Conservation (phyloP, 148 eudicot species). For the Talinum fruticosum region DNA sequence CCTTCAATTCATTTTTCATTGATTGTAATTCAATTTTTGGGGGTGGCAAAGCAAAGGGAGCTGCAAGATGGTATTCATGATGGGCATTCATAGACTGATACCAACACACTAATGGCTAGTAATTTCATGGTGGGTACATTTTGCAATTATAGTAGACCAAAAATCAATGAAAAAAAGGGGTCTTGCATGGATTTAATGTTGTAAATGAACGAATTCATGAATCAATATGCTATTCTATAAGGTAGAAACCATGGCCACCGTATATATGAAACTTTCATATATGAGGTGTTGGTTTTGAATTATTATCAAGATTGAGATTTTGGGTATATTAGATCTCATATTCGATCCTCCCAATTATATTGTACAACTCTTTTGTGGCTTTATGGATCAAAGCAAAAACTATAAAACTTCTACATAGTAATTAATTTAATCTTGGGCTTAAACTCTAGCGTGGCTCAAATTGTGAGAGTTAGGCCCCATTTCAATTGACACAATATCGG, state of each 20-base stretch:
- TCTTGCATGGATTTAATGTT: conserved; percentile 18
- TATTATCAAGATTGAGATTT: no score
- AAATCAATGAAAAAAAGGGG: conserved; percentile 2
- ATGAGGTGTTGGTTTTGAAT: no score
- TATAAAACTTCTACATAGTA: no score
- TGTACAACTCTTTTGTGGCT: no score
- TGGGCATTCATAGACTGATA: conserved; percentile 14
- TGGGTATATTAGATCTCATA: no score
- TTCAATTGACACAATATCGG: no score
- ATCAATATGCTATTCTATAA: conserved; percentile 15
- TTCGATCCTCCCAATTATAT: no score
- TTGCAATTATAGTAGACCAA: conserved; percentile 11
- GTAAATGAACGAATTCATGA: not conserved
- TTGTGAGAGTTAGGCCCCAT: no score
- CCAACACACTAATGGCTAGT: conserved; percentile 19
- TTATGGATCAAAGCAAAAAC: no score
- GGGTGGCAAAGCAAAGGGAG: not conserved
- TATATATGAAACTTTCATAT: no score
- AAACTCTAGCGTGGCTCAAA: no score
- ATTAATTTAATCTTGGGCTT: no score
- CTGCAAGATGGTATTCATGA: conserved; percentile 10
- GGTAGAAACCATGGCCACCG: not conserved
- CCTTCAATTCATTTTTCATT: not conserved
- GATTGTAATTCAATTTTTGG: conserved; percentile 3
- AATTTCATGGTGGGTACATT: conserved; percentile 16